Conservation (phyloP, 495 filamentous ascomycete genomes). For the Podospora appendiculata region DNA sequence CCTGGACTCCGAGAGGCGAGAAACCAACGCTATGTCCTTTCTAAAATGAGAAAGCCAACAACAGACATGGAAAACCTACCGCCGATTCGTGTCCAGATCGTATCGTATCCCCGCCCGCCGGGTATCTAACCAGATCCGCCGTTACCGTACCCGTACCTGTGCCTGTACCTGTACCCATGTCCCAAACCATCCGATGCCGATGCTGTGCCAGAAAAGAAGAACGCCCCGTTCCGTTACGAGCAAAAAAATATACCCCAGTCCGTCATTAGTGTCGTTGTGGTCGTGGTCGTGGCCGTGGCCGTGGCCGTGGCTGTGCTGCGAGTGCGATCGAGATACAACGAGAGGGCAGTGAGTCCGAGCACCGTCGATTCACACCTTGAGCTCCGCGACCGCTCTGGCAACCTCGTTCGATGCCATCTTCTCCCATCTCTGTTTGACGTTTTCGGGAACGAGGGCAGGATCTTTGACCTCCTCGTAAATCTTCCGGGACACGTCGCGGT, state of each 20-base stretch:
- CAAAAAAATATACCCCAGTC: not conserved
- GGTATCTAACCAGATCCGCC: constrained; percentile 12
- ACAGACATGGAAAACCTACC: not conserved
- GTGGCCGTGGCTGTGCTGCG: not conserved
- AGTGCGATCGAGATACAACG: not conserved
- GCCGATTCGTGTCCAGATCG: not conserved
- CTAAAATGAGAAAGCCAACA: not conserved
- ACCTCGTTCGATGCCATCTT: constrained; percentile 68
- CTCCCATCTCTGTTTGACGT: constrained; percentile 56
- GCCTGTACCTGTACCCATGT: not conserved
- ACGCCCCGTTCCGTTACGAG: constrained; percentile 2
- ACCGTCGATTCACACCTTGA: constrained; percentile 26
- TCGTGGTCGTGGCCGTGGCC: constrained; percentile 4
- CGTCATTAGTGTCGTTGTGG: constrained; percentile 4
- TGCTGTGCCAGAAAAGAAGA: not conserved
- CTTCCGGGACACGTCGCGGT: constrained; percentile 71
- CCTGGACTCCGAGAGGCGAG: not conserved
- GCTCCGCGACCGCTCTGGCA: constrained; percentile 48
- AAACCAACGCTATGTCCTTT: not conserved
- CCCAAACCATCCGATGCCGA: not conserved
- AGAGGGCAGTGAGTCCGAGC: too few relatives aligned
- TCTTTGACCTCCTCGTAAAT: constrained; percentile 77
- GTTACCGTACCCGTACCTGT: not conserved
- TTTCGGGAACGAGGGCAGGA: constrained; percentile 42
- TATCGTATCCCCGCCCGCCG: not conserved